Conservation (phyloP, 805 yeast species). For the Candida schatavii region DNA sequence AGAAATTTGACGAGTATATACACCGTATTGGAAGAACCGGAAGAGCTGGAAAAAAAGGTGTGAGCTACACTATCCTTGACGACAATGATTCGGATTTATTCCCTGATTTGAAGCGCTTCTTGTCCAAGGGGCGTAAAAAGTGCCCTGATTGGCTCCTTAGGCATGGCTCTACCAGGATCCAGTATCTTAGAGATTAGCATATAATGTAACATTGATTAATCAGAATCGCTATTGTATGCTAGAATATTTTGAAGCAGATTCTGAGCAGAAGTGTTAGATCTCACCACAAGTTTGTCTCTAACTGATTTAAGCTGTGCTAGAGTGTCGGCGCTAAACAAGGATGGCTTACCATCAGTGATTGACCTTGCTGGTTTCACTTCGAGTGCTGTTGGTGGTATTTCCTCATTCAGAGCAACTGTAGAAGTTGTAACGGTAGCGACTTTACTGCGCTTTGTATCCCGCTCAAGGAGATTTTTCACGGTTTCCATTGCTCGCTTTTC, state of each 20-base stretch:
- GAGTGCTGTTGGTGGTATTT: too few species aligned
- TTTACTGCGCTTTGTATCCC: conserved; percentile 13
- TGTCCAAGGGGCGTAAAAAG: conserved; percentile 33
- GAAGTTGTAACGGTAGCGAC: not conserved
- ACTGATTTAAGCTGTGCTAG: not conserved
- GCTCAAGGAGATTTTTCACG: conserved; percentile 42
- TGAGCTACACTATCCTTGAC: conserved; percentile 69
- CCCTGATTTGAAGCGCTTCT: conserved; percentile 47
- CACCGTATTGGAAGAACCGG: conserved; percentile 98
- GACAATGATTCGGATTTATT: conserved; percentile 53
- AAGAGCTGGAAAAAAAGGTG: conserved; percentile 83
- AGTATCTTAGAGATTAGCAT: conserved; percentile 11
- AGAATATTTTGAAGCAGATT: not conserved
- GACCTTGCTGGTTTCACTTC: too few species aligned
- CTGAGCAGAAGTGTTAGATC: too few species aligned
- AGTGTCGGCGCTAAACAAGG: not conserved
- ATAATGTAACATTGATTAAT: not conserved
- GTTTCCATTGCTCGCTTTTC: conserved; percentile 56
- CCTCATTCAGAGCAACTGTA: too few species aligned
- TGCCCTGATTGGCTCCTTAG: conserved; percentile 26
- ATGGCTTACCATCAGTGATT: too few species aligned
- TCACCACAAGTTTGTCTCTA: not conserved
- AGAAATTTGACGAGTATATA: conserved; percentile 74
- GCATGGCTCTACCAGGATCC: conserved; percentile 13
- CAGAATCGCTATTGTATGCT: not conserved